Evolutionary conservation across 208 protist genomes (phyloP).

Genomic region (Vickermania ingenoplastis): DNA sequence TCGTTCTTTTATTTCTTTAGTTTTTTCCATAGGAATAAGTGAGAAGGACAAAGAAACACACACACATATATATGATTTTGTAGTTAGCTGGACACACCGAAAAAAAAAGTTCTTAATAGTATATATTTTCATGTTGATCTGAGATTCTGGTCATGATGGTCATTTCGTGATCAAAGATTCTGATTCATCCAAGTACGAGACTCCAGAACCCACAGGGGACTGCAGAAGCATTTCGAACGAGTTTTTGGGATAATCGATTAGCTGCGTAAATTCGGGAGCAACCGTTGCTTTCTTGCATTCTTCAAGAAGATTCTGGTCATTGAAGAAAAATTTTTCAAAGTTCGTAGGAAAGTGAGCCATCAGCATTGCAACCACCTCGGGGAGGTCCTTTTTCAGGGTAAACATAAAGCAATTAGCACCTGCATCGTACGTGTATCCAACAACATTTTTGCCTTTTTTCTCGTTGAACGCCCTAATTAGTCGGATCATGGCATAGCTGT

Average conservation of each 20-base stretch:
- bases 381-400: conserved; percentile 72
- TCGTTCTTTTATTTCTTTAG: too few species aligned
- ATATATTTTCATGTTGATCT: too few species aligned
- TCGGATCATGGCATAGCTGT: conserved; percentile 93
- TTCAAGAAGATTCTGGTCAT: conserved; percentile 40
- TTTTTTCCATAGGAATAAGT: too few species aligned
- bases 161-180: conserved; percentile 37
- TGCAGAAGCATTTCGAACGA: conserved; percentile 80
- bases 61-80: too few species aligned
- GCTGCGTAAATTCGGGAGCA: conserved; percentile 19
- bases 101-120: too few species aligned
- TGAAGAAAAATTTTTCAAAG: conserved; percentile 55
- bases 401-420: conserved; percentile 99
- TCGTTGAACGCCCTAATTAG: conserved; percentile 91
- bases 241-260: conserved; percentile 78
- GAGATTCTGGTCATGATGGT: too few species aligned
- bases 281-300: conserved; percentile 24
- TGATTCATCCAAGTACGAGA: conserved; percentile 31
- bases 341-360: conserved; percentile 87
- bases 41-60: too few species aligned
- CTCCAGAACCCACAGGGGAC: conserved; percentile 64
- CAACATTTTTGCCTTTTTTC: conserved; percentile 42
- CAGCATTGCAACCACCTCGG: conserved; percentile 80
- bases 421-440: conserved; percentile 99
- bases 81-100: too few species aligned